Evolutionary conservation across 306 rosid species (phyloP).

Genomic region (Cajanus cajan): DNA sequence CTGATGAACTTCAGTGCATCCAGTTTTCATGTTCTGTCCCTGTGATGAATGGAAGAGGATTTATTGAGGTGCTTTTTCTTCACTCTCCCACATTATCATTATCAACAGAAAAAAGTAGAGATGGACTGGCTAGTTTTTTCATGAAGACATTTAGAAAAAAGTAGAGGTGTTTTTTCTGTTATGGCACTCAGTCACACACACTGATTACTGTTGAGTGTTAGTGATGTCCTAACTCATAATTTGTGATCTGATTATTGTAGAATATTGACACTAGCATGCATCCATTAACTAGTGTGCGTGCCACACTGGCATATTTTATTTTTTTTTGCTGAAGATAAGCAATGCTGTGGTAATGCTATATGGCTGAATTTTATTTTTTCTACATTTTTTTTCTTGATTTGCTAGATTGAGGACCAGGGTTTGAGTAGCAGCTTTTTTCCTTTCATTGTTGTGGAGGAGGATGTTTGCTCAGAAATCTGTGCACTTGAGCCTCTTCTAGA

Average conservation of each 20-base stretch:
- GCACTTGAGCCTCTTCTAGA: constrained; percentile 66
- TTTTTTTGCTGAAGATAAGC: constrained; percentile 11
- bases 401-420: constrained; percentile 92
- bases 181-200: background rate
- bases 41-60: constrained; percentile 72
- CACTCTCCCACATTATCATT: constrained; percentile 7
- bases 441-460: constrained; percentile 85
- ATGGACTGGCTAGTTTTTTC: constrained; percentile 12
- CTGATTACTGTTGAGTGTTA: constrained; percentile 12
- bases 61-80: constrained; percentile 67
- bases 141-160: constrained; percentile 14
- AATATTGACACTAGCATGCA: background rate
- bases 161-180: constrained; percentile 17
- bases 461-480: constrained; percentile 86
- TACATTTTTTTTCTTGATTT: constrained; percentile 1
- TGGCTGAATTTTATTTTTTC: constrained; percentile 25
- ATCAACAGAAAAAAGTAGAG: background rate
- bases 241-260: background rate
- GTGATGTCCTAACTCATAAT: constrained; percentile 6
- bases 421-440: constrained; percentile 88
- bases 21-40: constrained; percentile 75
- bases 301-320: background rate
- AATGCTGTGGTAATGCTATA: constrained; percentile 14
- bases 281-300: constrained; percentile 5
- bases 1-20: constrained; percentile 60